Base-by-base conservation (phyloP, 2,329 filamentous ascomycete genomes). In the Cordyceps militaris region DNA sequence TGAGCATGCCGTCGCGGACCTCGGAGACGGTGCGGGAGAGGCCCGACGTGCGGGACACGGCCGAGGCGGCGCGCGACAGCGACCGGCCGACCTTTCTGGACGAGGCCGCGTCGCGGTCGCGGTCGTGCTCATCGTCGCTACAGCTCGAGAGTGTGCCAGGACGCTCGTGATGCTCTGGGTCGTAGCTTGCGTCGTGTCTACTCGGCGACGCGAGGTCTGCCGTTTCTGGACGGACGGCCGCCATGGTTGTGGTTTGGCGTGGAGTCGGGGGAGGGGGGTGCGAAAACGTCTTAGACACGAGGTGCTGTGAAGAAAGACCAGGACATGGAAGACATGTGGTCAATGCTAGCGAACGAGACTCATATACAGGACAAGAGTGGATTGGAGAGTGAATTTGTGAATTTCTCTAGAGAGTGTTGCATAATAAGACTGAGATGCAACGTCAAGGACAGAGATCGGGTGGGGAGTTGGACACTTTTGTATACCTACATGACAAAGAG, bases 1-100 rank as follows among this genome's bases (percentile, higher is more conserved):
- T 72, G 49, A 65, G 65, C 57, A 76, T 71, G 32, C 72, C 74
- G 61, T 76, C 73, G 28, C 70, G 67, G 8, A 74, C 66, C 52
- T 75, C 72, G 1, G 73, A 73, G 7, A 74, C 65, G 28, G 67
- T 70, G 50, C 68, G 66, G 4, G 71, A 70, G 4, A 72, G 59
- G 16, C 32, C 42, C n/a, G 55, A 57, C 4, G 48, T 46, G n/a
- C 48, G 54, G 9, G 52, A 47, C 44, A 19, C 7, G 28, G 19
- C 54, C 13, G 42, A 52, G 24, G 36, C 42, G 19, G 32, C 30
- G n/a, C 50, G 44, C 24, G 56, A 36, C 30, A 58, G 43, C 51
- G 50, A 55, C 19, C 40, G 44, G 14, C 48, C 14, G n/a, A 10
- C 32, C 23, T 42, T 30, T 9, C 26, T n/a, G n/a, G 48, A 38